Evolutionary conservation across 352 stramenopile species (phyloP).

Genomic region (Phytophthora quininea): DNA sequence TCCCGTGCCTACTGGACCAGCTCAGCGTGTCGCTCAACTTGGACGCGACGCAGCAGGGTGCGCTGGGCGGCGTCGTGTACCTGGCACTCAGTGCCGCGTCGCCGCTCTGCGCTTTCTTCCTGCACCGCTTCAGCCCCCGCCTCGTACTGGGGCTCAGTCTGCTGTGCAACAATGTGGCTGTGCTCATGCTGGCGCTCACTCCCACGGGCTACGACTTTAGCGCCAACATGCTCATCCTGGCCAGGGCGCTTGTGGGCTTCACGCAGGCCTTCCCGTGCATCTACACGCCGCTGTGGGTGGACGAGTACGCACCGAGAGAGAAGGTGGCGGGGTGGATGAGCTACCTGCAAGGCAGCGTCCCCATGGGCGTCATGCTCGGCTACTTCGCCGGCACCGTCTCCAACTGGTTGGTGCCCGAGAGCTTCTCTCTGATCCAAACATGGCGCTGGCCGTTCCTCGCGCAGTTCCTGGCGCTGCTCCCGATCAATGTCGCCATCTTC

Average conservation of each 20-base stretch:
- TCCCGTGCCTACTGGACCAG: conserved; percentile 82
- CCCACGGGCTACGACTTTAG: conserved; percentile 73
- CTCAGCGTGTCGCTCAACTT: conserved; percentile 75
- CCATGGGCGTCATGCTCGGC: conserved; percentile 86
- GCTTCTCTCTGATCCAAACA: conserved; percentile 65
- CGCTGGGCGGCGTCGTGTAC: conserved; percentile 82
- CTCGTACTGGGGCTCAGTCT: conserved; percentile 73
- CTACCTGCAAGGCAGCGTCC: conserved; percentile 82
- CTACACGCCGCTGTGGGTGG: conserved; percentile 87
- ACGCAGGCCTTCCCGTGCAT: conserved; percentile 86
- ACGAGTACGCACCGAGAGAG: conserved; percentile 79
- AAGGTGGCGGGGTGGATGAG: conserved; percentile 87
- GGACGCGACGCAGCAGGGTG: conserved; percentile 76
- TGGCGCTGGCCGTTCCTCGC: conserved; percentile 88
- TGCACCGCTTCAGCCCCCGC: conserved; percentile 71
- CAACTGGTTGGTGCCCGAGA: conserved; percentile 81
- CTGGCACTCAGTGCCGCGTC: conserved; percentile 73
- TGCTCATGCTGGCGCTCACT: conserved; percentile 75
- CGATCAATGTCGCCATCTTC: conserved; percentile 81
- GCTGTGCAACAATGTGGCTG: conserved; percentile 77
- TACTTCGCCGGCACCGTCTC: conserved; percentile 85
- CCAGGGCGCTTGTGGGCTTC: conserved; percentile 75
- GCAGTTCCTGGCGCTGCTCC: conserved; percentile 77
- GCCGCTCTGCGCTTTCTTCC: conserved; percentile 77
- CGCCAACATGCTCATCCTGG: conserved; percentile 75